Evolutionary conservation across 2,329 filamentous ascomycete species (phyloP).

Genomic region (Penicillium sp.): DNA sequence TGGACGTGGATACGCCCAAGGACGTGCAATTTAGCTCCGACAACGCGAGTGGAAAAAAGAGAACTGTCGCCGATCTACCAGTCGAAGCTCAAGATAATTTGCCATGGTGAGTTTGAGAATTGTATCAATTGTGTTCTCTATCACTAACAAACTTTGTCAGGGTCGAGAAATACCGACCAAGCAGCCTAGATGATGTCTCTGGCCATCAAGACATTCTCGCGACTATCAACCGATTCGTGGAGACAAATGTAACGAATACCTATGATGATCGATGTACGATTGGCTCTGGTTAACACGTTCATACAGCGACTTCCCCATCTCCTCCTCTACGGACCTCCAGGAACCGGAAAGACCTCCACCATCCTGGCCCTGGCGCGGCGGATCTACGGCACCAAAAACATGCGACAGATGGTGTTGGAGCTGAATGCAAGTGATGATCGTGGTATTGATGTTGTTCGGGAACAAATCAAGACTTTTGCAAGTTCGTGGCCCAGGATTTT

Average conservation of each 20-base stretch:
- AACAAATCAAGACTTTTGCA: constrained; percentile 99
- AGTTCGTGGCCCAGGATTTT: constrained; percentile 46
- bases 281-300: background rate
- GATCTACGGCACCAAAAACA: constrained; percentile 88
- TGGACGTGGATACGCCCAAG: constrained; percentile 63
- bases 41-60: constrained; percentile 71
- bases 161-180: constrained; percentile 96
- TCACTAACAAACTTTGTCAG: constrained; percentile 44
- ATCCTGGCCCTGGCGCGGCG: constrained; percentile 87
- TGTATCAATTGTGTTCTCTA: background rate
- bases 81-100: constrained; percentile 91
- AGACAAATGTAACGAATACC: constrained; percentile 65
- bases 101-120: constrained; percentile 65
- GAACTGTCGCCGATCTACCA: constrained; percentile 86
- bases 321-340: constrained; percentile 91
- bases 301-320: constrained; percentile 79
- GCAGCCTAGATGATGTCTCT: constrained; percentile 84
- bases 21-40: constrained; percentile 68
- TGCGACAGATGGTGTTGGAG: constrained; percentile 98
- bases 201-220: constrained; percentile 96
- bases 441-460: constrained; percentile 94
- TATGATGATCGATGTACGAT: background rate
- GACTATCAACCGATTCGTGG: constrained; percentile 97
- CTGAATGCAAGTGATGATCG: constrained; percentile 96
- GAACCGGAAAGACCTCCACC: constrained; percentile 96